phyloP scores from a whole-genome alignment of 2,329 filamentous ascomycete genomes.

The Xylariaceae sp. region DNA sequence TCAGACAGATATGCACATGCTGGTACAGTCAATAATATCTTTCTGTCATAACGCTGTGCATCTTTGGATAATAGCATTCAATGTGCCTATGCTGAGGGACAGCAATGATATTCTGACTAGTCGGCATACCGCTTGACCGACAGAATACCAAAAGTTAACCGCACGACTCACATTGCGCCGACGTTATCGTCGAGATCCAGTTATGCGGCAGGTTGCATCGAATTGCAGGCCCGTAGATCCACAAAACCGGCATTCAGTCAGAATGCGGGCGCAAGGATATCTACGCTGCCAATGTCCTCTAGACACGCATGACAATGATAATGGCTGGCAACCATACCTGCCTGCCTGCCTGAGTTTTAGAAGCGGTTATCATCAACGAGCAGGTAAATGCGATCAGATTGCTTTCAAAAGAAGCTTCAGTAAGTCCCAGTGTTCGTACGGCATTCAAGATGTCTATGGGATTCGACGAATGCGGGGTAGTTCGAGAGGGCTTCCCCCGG shows the following conservation, averaged over 20 bases:
- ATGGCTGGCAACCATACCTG: not conserved
- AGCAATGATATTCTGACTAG: not conserved
- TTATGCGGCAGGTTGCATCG: constrained; percentile 1
- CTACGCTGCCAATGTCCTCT: not conserved
- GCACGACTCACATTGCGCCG: not conserved
- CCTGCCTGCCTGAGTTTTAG: not conserved
- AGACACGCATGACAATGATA: not conserved
- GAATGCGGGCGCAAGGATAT: not conserved
- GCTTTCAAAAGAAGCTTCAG: too few species aligned
- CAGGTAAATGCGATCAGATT: too few species aligned
- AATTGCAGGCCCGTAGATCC: constrained; percentile 4
- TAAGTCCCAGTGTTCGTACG: not conserved
- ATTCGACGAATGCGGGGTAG: constrained; percentile 19
- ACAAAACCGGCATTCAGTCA: constrained; percentile 1
- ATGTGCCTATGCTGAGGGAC: too few species aligned
- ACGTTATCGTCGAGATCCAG: not conserved
- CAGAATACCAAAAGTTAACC: constrained; percentile 1
- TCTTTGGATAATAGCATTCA: too few species aligned
- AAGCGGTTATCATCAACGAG: not conserved
- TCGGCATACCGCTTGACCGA: constrained; percentile 1
- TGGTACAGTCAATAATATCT: too few species aligned
- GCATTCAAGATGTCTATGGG: constrained; percentile 19
- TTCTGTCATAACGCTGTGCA: too few species aligned
- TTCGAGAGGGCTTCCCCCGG: constrained; percentile 17
- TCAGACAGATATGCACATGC: too few species aligned